A percentile compares a stretch with the other conserved stretches of the same genome.
These are phyloP conservation scores for Coemansia sp. DNA, from an alignment of 192 early-diverging fungal genomes.

Conservation along the genomic window DNA sequence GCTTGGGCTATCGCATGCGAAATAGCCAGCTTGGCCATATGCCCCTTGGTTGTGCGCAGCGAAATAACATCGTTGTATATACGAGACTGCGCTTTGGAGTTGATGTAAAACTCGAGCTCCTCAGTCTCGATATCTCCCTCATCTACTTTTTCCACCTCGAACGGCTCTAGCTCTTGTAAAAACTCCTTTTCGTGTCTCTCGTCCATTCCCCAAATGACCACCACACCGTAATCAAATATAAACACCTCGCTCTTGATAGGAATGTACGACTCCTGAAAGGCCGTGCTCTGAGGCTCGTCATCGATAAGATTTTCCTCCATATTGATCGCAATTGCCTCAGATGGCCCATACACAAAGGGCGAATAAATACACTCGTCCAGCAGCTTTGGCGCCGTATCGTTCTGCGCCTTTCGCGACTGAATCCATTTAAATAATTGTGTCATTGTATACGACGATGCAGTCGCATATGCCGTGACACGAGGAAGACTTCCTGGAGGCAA, in stretches of 20 bases:
- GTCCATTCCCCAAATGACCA: conserved; percentile 95
- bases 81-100: conserved; percentile 60
- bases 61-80: conserved; percentile 92
- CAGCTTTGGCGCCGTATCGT: conserved; percentile 70
- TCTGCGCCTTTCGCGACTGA: conserved; percentile 60
- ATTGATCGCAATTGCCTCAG: conserved; percentile 42
- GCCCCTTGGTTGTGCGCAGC: conserved; percentile 71
- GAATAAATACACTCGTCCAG: conserved; percentile 75
- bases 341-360: conserved; percentile 48
- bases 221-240: conserved; percentile 92
- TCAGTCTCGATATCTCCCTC: conserved; percentile 74
- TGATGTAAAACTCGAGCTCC: conserved; percentile 79
- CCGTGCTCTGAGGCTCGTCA: conserved; percentile 15
- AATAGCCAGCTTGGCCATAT: conserved; percentile 92
- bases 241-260: conserved; percentile 71
- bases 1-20: conserved; percentile 94
- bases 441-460: conserved; percentile 78
- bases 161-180: conserved; percentile 73
- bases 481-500: conserved; percentile 73
- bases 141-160: conserved; percentile 54
- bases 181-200: conserved; percentile 77
- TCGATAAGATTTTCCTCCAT: conserved; percentile 43
- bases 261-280: conserved; percentile 48
- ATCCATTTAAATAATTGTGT: conserved; percentile 76
- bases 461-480: conserved; percentile 83